Percentiles rank a stretch among this genome's conserved stretches.
phyloP scores from a whole-genome alignment of 805 yeast genomes.

The Candida coquimbonensis region DNA sequence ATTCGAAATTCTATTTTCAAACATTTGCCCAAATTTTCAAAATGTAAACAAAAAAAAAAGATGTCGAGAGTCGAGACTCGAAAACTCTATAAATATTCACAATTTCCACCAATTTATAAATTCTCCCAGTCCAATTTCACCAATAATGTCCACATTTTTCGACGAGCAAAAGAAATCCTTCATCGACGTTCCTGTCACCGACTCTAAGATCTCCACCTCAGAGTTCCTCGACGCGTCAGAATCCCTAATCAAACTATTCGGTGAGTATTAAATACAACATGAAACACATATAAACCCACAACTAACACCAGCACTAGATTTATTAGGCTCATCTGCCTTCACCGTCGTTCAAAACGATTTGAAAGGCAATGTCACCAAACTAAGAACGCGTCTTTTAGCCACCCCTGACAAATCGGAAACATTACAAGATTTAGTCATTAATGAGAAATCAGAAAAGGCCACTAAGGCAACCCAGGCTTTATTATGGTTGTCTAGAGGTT shows the following conservation, averaged over 20 bases:
- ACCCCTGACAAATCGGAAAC: constrained; percentile 61
- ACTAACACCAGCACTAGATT: constrained; percentile 29
- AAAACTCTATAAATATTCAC: too few relatives aligned
- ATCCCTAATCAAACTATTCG: constrained; percentile 76
- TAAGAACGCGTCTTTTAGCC: constrained; percentile 56
- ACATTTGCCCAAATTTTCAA: not conserved
- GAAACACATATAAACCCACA: too few relatives aligned
- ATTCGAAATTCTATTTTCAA: too few relatives aligned
- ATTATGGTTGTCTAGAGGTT: constrained; percentile 79
- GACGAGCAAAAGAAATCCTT: constrained; percentile 72
- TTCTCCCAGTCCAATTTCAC: not conserved
- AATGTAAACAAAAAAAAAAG: not conserved
- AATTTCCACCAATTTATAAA: too few relatives aligned
- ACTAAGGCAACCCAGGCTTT: constrained; percentile 88
- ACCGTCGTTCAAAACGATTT: constrained; percentile 80
- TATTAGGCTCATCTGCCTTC: constrained; percentile 81
- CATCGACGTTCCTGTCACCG: constrained; percentile 62
- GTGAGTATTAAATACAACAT: constrained; percentile 24
- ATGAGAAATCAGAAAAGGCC: constrained; percentile 56
- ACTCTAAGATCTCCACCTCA: constrained; percentile 60
- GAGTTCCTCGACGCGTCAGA: constrained; percentile 79
- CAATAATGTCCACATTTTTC: constrained; percentile 65
- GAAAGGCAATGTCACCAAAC: constrained; percentile 78
- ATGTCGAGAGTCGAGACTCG: not conserved
- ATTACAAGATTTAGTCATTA: constrained; percentile 68